phyloP scores from a whole-genome alignment of 1,284 basidiomycete genomes.

The Ganoderma sinense region DNA sequence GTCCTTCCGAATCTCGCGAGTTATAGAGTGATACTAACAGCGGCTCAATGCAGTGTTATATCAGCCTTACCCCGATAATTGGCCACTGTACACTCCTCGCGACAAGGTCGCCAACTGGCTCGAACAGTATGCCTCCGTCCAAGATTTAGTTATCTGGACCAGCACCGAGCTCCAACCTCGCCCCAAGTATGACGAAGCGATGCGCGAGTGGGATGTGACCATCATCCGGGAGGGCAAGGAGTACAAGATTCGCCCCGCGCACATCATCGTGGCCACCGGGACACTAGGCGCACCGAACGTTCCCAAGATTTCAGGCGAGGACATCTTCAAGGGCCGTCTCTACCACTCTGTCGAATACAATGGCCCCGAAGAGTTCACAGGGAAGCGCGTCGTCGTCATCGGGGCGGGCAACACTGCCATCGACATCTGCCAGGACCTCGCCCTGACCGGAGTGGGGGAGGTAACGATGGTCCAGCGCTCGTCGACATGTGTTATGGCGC shows the following conservation, averaged over 20 bases:
- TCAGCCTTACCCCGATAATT: constrained; percentile 40
- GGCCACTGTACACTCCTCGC: constrained; percentile 39
- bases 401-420: constrained; percentile 57
- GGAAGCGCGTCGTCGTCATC: constrained; percentile 59
- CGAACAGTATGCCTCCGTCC: constrained; percentile 64
- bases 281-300: constrained; percentile 54
- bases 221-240: constrained; percentile 49
- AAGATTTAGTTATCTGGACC: constrained; percentile 74
- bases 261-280: constrained; percentile 69
- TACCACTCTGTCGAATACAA: constrained; percentile 52
- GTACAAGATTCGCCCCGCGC: constrained; percentile 56
- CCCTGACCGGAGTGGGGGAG: constrained; percentile 43
- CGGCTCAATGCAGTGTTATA: constrained; percentile 44
- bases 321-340: constrained; percentile 49
- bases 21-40: neutral
- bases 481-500: constrained; percentile 38
- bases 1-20: neutral
- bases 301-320: constrained; percentile 49
- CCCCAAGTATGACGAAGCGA: constrained; percentile 47
- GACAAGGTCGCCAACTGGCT: constrained; percentile 67
- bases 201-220: constrained; percentile 57
- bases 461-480: constrained; percentile 44
- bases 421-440: constrained; percentile 54
- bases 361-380: constrained; percentile 47
- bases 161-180: constrained; percentile 49